phyloP scores from a whole-genome alignment of 805 yeast species.

The Candida chilensis region DNA sequence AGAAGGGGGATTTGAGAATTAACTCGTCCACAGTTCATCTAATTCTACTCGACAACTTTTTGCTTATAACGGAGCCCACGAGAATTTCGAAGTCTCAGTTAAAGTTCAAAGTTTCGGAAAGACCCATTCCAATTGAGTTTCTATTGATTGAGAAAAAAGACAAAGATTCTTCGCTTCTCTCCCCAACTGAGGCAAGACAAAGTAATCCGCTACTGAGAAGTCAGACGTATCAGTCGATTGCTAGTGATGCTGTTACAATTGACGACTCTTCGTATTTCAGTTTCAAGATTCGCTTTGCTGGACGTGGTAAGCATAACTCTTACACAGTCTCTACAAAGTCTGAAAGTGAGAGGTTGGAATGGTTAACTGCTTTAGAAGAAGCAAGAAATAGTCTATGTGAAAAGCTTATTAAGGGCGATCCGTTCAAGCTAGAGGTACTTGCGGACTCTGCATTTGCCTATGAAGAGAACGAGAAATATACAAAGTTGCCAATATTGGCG shows the following conservation, averaged over 20 bases:
- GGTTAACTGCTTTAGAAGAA: slow-evolving; percentile 44
- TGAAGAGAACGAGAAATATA: slow-evolving; percentile 40
- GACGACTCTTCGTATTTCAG: slow-evolving; percentile 16
- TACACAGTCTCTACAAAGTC: slow-evolving; percentile 40
- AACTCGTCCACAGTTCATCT: slow-evolving; percentile 42
- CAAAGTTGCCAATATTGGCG: slow-evolving; percentile 43
- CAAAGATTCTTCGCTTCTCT: too few species aligned
- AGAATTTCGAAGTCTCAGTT: slow-evolving; percentile 18
- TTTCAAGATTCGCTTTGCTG: slow-evolving; percentile 49
- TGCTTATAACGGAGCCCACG: slow-evolving; percentile 54
- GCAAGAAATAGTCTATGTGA: slow-evolving; percentile 30
- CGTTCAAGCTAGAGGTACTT: slow-evolving; percentile 43
- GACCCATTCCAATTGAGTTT: slow-evolving; percentile 55
- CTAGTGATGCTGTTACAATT: slow-evolving; percentile 2
- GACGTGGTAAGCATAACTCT: slow-evolving; percentile 42
- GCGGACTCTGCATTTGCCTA: slow-evolving; percentile 58
- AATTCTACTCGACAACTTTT: slow-evolving; percentile 61
- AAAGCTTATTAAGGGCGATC: slow-evolving; percentile 30
- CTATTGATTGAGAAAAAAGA: slow-evolving; percentile 41
- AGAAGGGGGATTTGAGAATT: slow-evolving; percentile 58
- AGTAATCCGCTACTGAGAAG: slow-evolving; percentile 9
- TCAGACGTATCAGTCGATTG: slow-evolving; percentile 1
- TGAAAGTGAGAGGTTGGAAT: slow-evolving; percentile 41
- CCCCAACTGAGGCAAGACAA: slow-evolving; percentile 8
- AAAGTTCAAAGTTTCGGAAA: slow-evolving; percentile 37